Evolutionary conservation across 257 asterid species (phyloP).

Genomic region (Lithospermum erythrorhizon): DNA sequence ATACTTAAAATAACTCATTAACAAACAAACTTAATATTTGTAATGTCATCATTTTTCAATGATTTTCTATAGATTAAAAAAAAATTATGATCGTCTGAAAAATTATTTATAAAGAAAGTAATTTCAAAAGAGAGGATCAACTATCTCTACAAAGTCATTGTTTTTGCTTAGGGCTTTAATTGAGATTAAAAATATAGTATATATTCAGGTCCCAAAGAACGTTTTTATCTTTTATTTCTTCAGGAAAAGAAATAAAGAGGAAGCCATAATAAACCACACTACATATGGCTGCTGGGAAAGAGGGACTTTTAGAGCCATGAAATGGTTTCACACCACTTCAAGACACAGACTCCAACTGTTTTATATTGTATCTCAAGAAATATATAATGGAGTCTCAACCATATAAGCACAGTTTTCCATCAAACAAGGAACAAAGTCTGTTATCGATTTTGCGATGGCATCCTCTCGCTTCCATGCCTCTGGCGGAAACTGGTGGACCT

Average conservation of each 20-base stretch:
- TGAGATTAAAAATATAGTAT: background rate
- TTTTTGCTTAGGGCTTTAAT: background rate
- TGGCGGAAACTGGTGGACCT: conserved; percentile 41
- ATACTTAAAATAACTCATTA: no score
- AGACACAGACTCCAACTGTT: conserved; percentile 13
- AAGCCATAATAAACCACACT: conserved; percentile 34
- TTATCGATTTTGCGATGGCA: conserved; percentile 63
- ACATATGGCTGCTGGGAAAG: conserved; percentile 25
- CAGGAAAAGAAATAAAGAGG: conserved; percentile 8
- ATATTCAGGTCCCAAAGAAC: background rate
- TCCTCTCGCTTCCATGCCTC: conserved; percentile 71
- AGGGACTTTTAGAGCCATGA: conserved; percentile 25
- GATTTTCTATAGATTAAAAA: no score
- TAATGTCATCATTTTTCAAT: no score
- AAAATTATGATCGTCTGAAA: background rate
- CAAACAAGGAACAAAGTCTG: conserved; percentile 20
- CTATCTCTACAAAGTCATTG: background rate
- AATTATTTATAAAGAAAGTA: no score
- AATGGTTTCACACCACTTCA: conserved; percentile 23
- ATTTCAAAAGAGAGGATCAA: background rate
- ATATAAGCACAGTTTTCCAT: conserved; percentile 28
- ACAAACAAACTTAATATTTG: no score
- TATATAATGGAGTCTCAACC: conserved; percentile 12
- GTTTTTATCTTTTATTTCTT: background rate
- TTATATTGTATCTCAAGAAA: conserved; percentile 41